Conservation (phyloP, 2,329 filamentous ascomycete species). For the Laburnicola sp. region DNA sequence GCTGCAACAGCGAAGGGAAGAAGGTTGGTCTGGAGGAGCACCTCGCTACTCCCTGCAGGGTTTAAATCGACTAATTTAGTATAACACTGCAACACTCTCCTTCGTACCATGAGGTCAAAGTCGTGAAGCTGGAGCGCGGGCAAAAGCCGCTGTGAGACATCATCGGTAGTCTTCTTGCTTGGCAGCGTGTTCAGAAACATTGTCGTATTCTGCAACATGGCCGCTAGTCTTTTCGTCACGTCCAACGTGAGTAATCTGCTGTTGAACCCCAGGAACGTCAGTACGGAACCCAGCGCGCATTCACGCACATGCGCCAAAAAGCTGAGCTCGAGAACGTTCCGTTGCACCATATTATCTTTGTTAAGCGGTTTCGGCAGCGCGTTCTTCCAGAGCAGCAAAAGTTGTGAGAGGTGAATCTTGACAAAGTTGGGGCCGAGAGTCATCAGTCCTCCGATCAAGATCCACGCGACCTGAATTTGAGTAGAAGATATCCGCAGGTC, state of each 20-base stretch:
- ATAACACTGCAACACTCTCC: constrained; percentile 93
- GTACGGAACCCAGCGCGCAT: constrained; percentile 85
- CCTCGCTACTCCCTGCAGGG: constrained; percentile 80
- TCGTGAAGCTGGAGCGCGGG: constrained; percentile 88
- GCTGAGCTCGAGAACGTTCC: constrained; percentile 83
- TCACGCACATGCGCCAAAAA: constrained; percentile 94
- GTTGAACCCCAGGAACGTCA: constrained; percentile 93
- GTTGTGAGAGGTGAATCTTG: constrained; percentile 94
- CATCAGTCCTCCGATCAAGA: constrained; percentile 94
- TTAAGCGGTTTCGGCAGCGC: constrained; percentile 91
- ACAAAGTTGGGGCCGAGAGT: constrained; percentile 96
- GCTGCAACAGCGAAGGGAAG: constrained; percentile 86
- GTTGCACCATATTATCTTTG: constrained; percentile 83
- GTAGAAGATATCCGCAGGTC: constrained; percentile 89
- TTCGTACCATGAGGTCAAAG: constrained; percentile 87
- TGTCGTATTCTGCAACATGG: constrained; percentile 93
- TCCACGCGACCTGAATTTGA: constrained; percentile 97
- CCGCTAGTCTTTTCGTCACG: constrained; percentile 87
- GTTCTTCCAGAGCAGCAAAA: constrained; percentile 95
- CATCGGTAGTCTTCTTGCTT: constrained; percentile 80
- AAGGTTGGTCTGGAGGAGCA: constrained; percentile 86
- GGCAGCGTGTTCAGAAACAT: constrained; percentile 86
- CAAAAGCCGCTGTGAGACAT: constrained; percentile 79
- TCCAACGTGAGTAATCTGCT: constrained; percentile 88
- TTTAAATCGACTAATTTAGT: constrained; percentile 87